Evolutionary conservation across 768 basidiomycete species (phyloP).

Genomic region (Kwoniella botswanensis): DNA sequence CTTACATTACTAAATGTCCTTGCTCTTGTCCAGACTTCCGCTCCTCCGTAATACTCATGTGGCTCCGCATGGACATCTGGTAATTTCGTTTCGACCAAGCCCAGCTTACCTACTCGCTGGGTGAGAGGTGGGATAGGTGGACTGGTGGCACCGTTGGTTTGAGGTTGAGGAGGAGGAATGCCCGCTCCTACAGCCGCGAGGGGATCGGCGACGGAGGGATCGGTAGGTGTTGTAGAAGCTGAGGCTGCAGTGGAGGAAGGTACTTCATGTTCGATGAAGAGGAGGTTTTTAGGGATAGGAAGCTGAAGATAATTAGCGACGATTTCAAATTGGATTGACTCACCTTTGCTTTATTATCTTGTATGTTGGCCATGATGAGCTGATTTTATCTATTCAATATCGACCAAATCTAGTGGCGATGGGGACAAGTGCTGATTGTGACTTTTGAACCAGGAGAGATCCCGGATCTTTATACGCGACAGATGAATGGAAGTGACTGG

Average conservation of each 20-base stretch:
- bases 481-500: background rate
- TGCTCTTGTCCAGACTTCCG: conserved; percentile 76
- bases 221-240: conserved; percentile 36
- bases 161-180: conserved; percentile 17
- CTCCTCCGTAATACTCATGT: conserved; percentile 79
- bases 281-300: conserved; percentile 54
- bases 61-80: conserved; percentile 69
- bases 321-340: background rate
- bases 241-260: conserved; percentile 40
- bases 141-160: conserved; percentile 15
- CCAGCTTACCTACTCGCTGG: conserved; percentile 35
- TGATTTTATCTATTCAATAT: conserved; percentile 9
- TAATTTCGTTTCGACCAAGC: conserved; percentile 33
- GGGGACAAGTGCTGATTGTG: background rate
- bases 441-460: background rate
- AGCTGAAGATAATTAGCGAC: conserved; percentile 31
- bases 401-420: conserved; percentile 5
- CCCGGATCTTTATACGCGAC: conserved; percentile 4
- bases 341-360: conserved; percentile 25
- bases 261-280: conserved; percentile 57
- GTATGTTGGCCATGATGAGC: conserved; percentile 20
- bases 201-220: conserved; percentile 30
- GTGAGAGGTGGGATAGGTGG: background rate
- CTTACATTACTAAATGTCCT: conserved; percentile 87
- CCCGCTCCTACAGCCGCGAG: conserved; percentile 31